These are phyloP conservation scores for Talaromyces rugulosus DNA, from an alignment of 2,329 filamentous ascomycete genomes.

Conservation along the genomic window DNA sequence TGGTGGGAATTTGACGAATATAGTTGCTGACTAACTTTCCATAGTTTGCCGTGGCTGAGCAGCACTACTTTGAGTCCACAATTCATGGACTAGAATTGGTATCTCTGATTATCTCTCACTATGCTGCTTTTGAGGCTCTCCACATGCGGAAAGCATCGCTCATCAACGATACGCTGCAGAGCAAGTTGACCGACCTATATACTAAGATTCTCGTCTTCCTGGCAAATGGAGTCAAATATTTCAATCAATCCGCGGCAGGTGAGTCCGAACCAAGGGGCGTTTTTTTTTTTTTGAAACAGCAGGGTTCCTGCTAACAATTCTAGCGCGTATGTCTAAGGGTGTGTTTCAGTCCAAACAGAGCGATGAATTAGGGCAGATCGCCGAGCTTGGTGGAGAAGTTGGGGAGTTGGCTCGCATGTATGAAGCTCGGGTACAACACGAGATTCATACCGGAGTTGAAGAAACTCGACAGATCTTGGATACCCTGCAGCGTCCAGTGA, in stretches of 20 bases:
- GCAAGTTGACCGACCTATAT: slow-evolving; percentile 10
- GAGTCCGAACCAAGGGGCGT: too few relatives aligned
- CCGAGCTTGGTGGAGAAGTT: background rate
- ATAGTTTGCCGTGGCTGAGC: slow-evolving; percentile 9
- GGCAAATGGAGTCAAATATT: slow-evolving; percentile 11
- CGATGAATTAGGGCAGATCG: background rate
- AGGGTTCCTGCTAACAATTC: background rate
- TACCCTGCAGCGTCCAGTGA: background rate
- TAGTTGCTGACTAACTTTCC: slow-evolving; percentile 3
- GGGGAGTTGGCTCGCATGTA: background rate
- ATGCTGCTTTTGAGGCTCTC: slow-evolving; percentile 14
- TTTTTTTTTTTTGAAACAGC: too few relatives aligned
- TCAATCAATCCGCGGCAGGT: background rate
- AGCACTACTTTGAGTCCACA: slow-evolving; percentile 10
- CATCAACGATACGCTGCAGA: background rate
- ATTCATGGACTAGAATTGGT: slow-evolving; percentile 14
- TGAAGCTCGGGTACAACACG: background rate
- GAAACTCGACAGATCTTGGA: background rate
- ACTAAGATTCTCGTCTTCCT: slow-evolving; percentile 14
- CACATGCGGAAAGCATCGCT: slow-evolving; percentile 9
- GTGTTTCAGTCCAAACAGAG: slow-evolving; percentile 2
- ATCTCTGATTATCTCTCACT: slow-evolving; percentile 16
- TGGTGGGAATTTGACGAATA: background rate
- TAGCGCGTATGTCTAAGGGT: slow-evolving; percentile 7
- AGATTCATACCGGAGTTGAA: background rate